Base-by-base conservation (phyloP, 345 rosid species). In the Adansonia digitata region DNA sequence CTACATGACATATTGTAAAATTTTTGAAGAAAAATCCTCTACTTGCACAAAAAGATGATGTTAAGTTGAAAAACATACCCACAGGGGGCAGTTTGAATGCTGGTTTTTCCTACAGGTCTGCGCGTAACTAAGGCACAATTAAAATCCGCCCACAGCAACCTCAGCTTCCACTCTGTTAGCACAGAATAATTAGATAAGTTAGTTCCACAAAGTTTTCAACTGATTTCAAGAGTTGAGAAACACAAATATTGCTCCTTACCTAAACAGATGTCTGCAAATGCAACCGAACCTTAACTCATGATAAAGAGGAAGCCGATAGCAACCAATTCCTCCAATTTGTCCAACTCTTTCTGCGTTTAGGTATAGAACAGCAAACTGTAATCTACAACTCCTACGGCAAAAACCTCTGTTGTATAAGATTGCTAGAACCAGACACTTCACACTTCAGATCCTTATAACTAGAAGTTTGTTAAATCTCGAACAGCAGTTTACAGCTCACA, bases 401-500 rank as follows among this genome's bases (percentile, higher is more conserved):
- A 87, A 48, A n/a, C 85, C 82, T 78, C 84, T 82, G 77, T 74
- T 82, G 64, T 84, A 82, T 64, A 78, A n/a, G 53, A 79, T 84
- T 82, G 77, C 87, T 75, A 31, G 87, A 79, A 78, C 77, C 48
- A 22, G 89, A 68, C 76, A 79, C 78, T 59, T 81, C 77, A 81
- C 51, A 79, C 59, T 79, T 85, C 40, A 84, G 39, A 73, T 85
- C 86, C 66, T 87, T 84, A 40, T 74, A 79, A 63, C 79, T 75
- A 22, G 85, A 72, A 5, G 39, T 37, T 37, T 5, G 39, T 37
- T 37, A 37, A 37, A 37, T 37, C 5, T 0, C 39, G n/a, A 52
- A 20, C 57, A 7, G 18, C 56, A 51, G 24, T 52, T 26, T 8
- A 52, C 11, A n/a, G 8, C 26, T 20, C 80, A 87, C 87, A 82